Evolutionary conservation across 495 filamentous ascomycete species (phyloP).

Genomic region (Hypoxylon crocopeplum): DNA sequence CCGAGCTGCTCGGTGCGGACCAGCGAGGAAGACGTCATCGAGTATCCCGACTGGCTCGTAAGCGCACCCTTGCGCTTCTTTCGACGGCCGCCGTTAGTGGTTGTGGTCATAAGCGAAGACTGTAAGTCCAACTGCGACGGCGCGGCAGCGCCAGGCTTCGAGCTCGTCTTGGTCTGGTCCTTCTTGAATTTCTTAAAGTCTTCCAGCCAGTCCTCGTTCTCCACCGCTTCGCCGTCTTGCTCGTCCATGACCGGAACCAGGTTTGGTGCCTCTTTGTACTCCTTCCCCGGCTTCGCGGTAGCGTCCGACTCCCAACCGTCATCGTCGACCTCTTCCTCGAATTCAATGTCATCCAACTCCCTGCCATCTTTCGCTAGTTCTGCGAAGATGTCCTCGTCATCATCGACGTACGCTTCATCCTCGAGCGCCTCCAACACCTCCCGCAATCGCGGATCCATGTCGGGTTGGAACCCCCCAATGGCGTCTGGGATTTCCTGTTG

Average conservation of each 20-base stretch:
- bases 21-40: conserved; percentile 94
- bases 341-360: conserved; percentile 59
- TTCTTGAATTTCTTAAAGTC: conserved; percentile 92
- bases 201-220: conserved; percentile 76
- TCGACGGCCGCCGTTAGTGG: conserved; percentile 71
- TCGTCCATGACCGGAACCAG: conserved; percentile 50
- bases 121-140: conserved; percentile 66
- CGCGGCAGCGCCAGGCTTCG: conserved; percentile 46
- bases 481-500: conserved; percentile 93
- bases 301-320: conserved; percentile 95
- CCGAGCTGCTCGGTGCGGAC: conserved; percentile 87
- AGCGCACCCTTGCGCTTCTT: conserved; percentile 93
- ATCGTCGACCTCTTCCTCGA: conserved; percentile 68
- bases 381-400: conserved; percentile 81
- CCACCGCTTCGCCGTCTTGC: conserved; percentile 53
- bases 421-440: conserved; percentile 95
- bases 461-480: conserved; percentile 91
- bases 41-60: conserved; percentile 88
- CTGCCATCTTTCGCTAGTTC: conserved; percentile 75
- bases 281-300: conserved; percentile 74
- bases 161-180: conserved; percentile 62
- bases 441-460: conserved; percentile 94
- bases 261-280: conserved; percentile 59
- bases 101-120: conserved; percentile 80
- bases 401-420: conserved; percentile 95